Conservation (phyloP, 768 basidiomycete species). For the Trametes cingulata region DNA sequence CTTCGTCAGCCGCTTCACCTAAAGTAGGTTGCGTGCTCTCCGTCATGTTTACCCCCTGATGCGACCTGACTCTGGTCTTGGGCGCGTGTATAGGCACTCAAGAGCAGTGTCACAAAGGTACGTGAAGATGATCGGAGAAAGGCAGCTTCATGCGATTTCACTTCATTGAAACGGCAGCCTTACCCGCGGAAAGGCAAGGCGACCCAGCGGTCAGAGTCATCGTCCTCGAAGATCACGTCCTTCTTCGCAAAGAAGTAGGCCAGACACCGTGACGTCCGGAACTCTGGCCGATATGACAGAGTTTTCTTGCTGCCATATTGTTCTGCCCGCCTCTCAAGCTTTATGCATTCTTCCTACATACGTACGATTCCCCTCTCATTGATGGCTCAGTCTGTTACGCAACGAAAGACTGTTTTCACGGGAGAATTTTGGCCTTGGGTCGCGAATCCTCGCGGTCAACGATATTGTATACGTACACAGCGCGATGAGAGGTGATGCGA, state of each 20-base stretch:
- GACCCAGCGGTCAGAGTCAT: background rate
- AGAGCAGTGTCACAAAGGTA: too few relatives aligned
- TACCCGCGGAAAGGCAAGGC: background rate
- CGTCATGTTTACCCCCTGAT: too few relatives aligned
- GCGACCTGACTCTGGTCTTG: too few relatives aligned
- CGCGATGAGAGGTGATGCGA: conserved; percentile 1
- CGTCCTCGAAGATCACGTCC: conserved; percentile 25
- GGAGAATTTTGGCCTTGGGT: conserved; percentile 5
- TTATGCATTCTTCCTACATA: background rate
- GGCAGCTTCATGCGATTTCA: too few relatives aligned
- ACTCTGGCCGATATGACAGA: background rate
- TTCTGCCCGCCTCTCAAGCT: background rate
- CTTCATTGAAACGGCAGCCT: background rate
- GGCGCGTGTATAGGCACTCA: too few relatives aligned
- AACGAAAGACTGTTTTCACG: conserved; percentile 13
- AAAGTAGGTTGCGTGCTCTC: background rate
- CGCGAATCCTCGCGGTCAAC: conserved; percentile 7
- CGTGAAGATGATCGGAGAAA: too few relatives aligned
- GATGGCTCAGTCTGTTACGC: background rate
- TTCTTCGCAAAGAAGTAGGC: conserved; percentile 22
- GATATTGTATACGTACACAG: conserved; percentile 30
- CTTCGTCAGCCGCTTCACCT: background rate
- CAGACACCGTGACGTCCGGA: background rate
- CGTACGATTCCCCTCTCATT: background rate
- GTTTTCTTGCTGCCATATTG: background rate